Percentiles rank a stretch among this genome's conserved stretches.
These are phyloP conservation scores for Galerina marginata DNA, from an alignment of 768 basidiomycete species.

Conservation along the genomic window DNA sequence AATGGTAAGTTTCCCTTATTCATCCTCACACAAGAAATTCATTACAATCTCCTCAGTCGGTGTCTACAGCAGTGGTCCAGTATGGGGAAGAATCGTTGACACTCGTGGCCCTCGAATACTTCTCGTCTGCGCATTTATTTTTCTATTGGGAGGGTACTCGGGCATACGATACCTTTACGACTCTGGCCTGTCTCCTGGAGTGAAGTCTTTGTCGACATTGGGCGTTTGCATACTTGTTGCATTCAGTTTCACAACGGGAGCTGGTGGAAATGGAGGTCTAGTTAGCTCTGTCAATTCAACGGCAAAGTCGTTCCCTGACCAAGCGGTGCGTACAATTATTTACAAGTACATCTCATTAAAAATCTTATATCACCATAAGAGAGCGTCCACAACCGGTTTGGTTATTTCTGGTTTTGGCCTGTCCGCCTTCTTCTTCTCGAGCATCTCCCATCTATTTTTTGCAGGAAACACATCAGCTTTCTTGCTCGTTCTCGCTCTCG, in stretches of 20 bases:
- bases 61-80: constrained; percentile 75
- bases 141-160: constrained; percentile 73
- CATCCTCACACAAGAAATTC: background rate
- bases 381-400: constrained; percentile 76
- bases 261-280: constrained; percentile 77
- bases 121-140: constrained; percentile 60
- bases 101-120: constrained; percentile 70
- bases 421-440: constrained; percentile 89
- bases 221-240: constrained; percentile 57
- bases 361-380: constrained; percentile 41
- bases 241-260: constrained; percentile 76
- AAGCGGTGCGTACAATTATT: constrained; percentile 52
- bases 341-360: background rate
- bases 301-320: constrained; percentile 82
- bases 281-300: constrained; percentile 77
- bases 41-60: constrained; percentile 54
- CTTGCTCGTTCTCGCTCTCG: constrained; percentile 74
- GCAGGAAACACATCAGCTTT: constrained; percentile 82
- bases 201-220: constrained; percentile 42
- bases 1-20: constrained; percentile 53
- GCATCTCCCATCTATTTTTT: constrained; percentile 71
- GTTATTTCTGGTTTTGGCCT: constrained; percentile 90
- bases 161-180: constrained; percentile 76
- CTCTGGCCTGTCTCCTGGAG: constrained; percentile 46
- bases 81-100: constrained; percentile 85